Evolutionary conservation across 192 early-diverging fungal species (phyloP).

Genomic region (Spizellomyces punctatus): DNA sequence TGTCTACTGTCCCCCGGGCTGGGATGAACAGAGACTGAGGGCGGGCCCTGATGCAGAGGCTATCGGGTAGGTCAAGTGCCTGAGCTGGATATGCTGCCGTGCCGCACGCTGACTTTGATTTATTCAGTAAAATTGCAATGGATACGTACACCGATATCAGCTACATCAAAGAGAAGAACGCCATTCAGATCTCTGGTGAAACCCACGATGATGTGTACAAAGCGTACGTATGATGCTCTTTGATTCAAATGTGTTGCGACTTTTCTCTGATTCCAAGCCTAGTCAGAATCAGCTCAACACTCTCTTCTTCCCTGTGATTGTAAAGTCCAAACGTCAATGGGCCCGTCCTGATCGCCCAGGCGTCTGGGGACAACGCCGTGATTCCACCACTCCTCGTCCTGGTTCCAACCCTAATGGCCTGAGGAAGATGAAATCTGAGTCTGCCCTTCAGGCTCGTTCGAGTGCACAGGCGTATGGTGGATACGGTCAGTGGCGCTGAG

Average conservation of each 20-base stretch:
- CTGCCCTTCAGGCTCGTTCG: slow-evolving; percentile 17
- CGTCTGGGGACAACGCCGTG: slow-evolving; percentile 56
- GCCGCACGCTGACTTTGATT: background rate
- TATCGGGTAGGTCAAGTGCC: slow-evolving; percentile 38
- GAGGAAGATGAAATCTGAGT: slow-evolving; percentile 51
- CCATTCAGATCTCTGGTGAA: slow-evolving; percentile 60
- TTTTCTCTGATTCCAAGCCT: background rate
- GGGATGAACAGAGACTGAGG: slow-evolving; percentile 49
- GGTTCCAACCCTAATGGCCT: slow-evolving; percentile 28
- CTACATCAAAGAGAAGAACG: slow-evolving; percentile 62
- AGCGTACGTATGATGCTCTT: slow-evolving; percentile 37
- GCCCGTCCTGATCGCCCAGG: slow-evolving; percentile 58
- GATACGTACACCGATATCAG: slow-evolving; percentile 62
- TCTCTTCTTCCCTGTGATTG: slow-evolving; percentile 60
- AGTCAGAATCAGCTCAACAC: slow-evolving; percentile 56
- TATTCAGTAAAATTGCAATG: slow-evolving; percentile 50
- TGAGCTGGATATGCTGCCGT: no score
- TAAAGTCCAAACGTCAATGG: slow-evolving; percentile 57
- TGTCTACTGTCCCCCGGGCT: slow-evolving; percentile 55
- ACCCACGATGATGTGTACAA: slow-evolving; percentile 61
- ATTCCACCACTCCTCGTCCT: slow-evolving; percentile 19
- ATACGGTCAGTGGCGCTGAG: background rate
- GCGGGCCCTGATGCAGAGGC: slow-evolving; percentile 51
- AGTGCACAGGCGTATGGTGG: background rate
- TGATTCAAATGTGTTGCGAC: background rate